A percentile compares a stretch with the other conserved stretches of the same genome.
Conservation (phyloP, 176 grass and related monocot genomes). For the Alopecurus myosuroides region DNA sequence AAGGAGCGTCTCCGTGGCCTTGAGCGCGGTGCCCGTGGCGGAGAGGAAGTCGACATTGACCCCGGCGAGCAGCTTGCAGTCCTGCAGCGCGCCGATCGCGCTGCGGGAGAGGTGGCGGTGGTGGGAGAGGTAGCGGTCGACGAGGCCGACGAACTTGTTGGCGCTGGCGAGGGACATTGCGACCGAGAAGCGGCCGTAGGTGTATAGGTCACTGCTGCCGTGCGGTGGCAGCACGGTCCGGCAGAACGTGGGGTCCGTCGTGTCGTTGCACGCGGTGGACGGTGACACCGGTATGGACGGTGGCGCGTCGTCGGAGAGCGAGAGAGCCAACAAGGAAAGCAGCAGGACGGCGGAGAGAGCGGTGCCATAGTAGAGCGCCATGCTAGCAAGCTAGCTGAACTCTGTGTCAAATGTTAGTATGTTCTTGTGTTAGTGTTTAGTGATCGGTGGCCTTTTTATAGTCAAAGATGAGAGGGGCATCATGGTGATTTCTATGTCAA, state of each 20-base stretch:
- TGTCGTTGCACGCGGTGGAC: conserved; percentile 49
- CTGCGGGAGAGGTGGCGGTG: conserved; percentile 34
- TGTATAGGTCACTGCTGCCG: conserved; percentile 53
- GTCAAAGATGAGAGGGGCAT: not conserved
- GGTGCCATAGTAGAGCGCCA: not conserved
- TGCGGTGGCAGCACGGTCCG: conserved; percentile 42
- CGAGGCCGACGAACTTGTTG: conserved; percentile 36
- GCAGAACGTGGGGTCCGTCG: conserved; percentile 65
- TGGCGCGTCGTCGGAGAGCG: not conserved
- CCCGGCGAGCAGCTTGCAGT: conserved; percentile 70
- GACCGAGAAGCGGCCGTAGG: conserved; percentile 69
- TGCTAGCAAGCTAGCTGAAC: not conserved
- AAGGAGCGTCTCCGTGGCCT: conserved; percentile 38
- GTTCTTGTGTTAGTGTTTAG: not conserved
- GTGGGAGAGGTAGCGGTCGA: conserved; percentile 45
- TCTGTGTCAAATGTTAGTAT: not conserved
- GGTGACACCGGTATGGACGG: conserved; percentile 43
- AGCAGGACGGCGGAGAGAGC: conserved; percentile 10
- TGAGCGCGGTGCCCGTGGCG: conserved; percentile 35
- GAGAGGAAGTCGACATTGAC: conserved; percentile 80
- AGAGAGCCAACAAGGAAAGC: not conserved
- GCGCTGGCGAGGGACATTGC: conserved; percentile 66
- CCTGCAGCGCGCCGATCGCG: conserved; percentile 51
- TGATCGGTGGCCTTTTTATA: conserved; percentile 29
- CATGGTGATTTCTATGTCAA: conserved; percentile 13